A percentile compares a stretch with the other conserved stretches of the same genome.
Conservation (phyloP, 2,329 filamentous ascomycete species). For the Alternaria metachromatica region DNA sequence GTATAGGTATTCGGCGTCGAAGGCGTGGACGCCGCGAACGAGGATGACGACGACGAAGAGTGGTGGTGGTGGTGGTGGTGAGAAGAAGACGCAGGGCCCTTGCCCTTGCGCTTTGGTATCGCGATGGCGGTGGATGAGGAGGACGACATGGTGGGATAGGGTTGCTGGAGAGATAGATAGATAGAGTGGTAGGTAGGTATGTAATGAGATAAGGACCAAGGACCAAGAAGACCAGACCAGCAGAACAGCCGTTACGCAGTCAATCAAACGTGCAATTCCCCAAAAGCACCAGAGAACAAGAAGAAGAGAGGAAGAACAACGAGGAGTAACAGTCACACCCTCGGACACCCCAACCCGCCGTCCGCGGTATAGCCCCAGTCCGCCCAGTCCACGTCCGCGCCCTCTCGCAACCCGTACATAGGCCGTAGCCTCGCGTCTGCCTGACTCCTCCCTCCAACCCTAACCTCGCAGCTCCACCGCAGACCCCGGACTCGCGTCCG, state of each 20-base stretch:
- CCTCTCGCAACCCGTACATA: too few species aligned
- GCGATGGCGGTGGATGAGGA: constrained; percentile 59
- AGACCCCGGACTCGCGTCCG: neutral
- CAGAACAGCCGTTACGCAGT: neutral
- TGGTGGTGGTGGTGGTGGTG: neutral
- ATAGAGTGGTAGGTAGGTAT: neutral
- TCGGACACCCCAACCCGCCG: neutral
- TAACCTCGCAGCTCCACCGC: neutral
- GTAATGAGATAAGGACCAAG: neutral
- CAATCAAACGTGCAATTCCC: neutral
- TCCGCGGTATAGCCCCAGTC: neutral
- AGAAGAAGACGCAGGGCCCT: constrained; percentile 3
- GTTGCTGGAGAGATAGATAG: neutral
- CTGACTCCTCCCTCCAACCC: neutral
- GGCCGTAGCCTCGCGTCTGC: neutral
- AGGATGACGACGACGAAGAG: constrained; percentile 4
- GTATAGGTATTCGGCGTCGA: neutral
- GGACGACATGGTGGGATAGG: constrained; percentile 1
- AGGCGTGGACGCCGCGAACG: neutral
- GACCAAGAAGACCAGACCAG: neutral
- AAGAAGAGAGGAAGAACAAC: neutral
- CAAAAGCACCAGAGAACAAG: neutral
- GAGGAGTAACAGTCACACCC: neutral
- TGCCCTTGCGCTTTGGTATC: constrained; percentile 63
- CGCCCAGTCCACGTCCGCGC: neutral